phyloP scores from a whole-genome alignment of 768 basidiomycete genomes.

The Pulveroboletus sp. region DNA sequence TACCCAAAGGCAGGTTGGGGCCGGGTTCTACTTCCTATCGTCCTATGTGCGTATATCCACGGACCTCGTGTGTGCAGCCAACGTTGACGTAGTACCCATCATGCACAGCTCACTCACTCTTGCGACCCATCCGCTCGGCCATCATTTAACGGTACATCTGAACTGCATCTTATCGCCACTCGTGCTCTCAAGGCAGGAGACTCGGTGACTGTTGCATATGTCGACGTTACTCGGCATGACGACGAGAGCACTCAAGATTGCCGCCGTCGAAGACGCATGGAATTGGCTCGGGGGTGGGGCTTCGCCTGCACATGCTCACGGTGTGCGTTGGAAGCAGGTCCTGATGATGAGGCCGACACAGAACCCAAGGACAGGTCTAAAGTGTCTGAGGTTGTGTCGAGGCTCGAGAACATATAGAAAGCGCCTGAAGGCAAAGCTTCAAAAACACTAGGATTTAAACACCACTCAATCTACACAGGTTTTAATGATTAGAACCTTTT shows the following conservation, averaged over 20 bases:
- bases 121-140: constrained; percentile 68
- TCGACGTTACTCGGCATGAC: constrained; percentile 58
- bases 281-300: constrained; percentile 79
- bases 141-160: constrained; percentile 65
- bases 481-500: no score
- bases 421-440: neutral
- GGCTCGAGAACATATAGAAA: constrained; percentile 26
- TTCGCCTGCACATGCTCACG: constrained; percentile 73
- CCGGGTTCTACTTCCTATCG: constrained; percentile 73
- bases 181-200: constrained; percentile 72
- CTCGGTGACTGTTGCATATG: constrained; percentile 71
- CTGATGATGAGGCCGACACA: constrained; percentile 27
- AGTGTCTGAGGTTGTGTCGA: constrained; percentile 37
- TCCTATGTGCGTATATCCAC: constrained; percentile 51
- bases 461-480: no score
- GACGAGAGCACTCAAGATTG: constrained; percentile 55
- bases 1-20: constrained; percentile 72
- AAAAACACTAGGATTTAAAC: neutral
- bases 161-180: constrained; percentile 68
- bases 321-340: constrained; percentile 54
- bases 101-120: constrained; percentile 59
- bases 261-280: constrained; percentile 62
- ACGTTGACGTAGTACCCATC: neutral
- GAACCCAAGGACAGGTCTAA: constrained; percentile 52
- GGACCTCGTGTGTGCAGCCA: neutral